Base-by-base conservation (phyloP, 495 filamentous ascomycete genomes). In the Apodospora peruviana region DNA sequence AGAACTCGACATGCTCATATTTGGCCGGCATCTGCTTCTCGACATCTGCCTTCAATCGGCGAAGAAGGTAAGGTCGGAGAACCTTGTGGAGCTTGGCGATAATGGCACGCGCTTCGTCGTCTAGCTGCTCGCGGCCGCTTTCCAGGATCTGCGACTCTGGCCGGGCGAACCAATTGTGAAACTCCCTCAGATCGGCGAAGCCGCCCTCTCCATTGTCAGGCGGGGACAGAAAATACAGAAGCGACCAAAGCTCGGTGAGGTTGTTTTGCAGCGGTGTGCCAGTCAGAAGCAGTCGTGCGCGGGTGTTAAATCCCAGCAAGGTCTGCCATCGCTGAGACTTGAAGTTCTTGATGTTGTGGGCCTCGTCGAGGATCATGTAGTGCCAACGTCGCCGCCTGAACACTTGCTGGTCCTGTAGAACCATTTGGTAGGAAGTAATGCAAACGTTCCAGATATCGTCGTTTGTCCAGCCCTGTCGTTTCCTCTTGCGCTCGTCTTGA, bases 331-430 rank as follows among this genome's bases (percentile, higher is more conserved):
- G 76, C 64, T 95, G 90, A 0, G 91, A 95, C 55, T 91, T 89
- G 75, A 96, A 97, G 62, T 99, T 99, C 65, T 97, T 97, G 76
- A 99, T 99, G 64, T 97, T 97, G 65, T 99, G 94, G 1, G 94
- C 94, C 70, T 99, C 94, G 62, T 99, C 94, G 14, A 99, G 80
- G 50, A 99, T 86, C 82, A 99, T 90, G 68, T 96, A 99, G 64
- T 96, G 90, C 94, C 94, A 99, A 35, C 77, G 78, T n/a, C 89
- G 79, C 45, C 88, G 81, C 60, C 93, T 91, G 65, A 99, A 88
- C n/a, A 91, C 87, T 50, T 87, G 81, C 51, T 90, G 85, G 64
- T 99, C 94, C 60, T 94, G 85, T 20, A 96, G 72, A n/a, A 96
- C 87, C 27, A 97, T 79, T 54, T 96, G 91, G 61, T 99, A 99